A percentile compares a stretch with the other conserved stretches of the same genome.
Evolutionary conservation across 768 basidiomycete species (phyloP).

Genomic region (Xerocomellus chrysenteron): DNA sequence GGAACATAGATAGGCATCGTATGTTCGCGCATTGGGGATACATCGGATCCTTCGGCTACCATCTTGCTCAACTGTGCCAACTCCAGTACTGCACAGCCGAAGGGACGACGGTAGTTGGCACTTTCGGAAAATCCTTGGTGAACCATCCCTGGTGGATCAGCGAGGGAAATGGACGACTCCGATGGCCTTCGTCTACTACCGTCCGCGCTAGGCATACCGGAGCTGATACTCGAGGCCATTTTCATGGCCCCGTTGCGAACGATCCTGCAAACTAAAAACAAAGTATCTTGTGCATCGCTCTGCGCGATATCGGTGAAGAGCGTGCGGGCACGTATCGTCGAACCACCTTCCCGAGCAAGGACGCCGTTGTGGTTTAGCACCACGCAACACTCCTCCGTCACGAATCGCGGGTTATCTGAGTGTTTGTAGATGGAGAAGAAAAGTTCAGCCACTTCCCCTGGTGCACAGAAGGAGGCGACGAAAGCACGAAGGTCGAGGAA

Average conservation of each 20-base stretch:
- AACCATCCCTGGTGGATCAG: slow-evolving; percentile 31
- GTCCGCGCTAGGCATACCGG: slow-evolving; percentile 38
- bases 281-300: slow-evolving; percentile 80
- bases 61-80: slow-evolving; percentile 72
- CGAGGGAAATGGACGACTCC: slow-evolving; percentile 44
- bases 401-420: slow-evolving; percentile 69
- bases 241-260: slow-evolving; percentile 87
- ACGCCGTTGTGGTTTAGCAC: slow-evolving; percentile 91
- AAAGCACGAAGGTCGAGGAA: slow-evolving; percentile 91
- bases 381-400: slow-evolving; percentile 91
- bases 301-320: slow-evolving; percentile 88
- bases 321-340: slow-evolving; percentile 63
- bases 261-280: slow-evolving; percentile 89
- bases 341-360: slow-evolving; percentile 72
- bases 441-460: slow-evolving; percentile 91
- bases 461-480: slow-evolving; percentile 83
- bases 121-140: slow-evolving; percentile 34
- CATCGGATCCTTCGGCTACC: slow-evolving; percentile 60
- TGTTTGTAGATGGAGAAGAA: slow-evolving; percentile 93
- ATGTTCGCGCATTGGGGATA: slow-evolving; percentile 68
- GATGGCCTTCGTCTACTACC: slow-evolving; percentile 54
- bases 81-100: slow-evolving; percentile 94
- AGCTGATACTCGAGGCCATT: slow-evolving; percentile 56
- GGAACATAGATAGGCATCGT: slow-evolving; percentile 88
- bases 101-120: slow-evolving; percentile 76